phyloP scores from a whole-genome alignment of 2,329 filamentous ascomycete genomes.

The Scedosporium boydii region DNA sequence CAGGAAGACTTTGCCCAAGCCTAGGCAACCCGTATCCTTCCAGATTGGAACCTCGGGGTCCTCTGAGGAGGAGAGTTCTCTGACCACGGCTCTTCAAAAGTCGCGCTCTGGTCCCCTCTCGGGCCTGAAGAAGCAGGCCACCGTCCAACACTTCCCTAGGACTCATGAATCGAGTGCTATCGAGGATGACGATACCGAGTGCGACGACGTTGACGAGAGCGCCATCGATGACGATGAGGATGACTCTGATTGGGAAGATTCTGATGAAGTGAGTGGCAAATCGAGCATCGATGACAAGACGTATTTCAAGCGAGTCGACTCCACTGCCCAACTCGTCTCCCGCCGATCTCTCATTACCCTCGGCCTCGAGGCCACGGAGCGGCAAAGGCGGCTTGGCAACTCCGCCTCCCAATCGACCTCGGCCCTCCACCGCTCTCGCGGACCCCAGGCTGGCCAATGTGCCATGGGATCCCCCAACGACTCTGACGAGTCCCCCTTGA shows the following conservation, averaged over 20 bases:
- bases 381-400: slow-evolving; percentile 59
- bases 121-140: slow-evolving; percentile 64
- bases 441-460: slow-evolving; percentile 26
- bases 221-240: slow-evolving; percentile 69
- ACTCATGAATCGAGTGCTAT: slow-evolving; percentile 36
- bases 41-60: slow-evolving; percentile 44
- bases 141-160: slow-evolving; percentile 26
- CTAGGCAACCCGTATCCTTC: slow-evolving; percentile 31
- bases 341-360: slow-evolving; percentile 82
- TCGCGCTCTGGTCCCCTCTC: slow-evolving; percentile 35
- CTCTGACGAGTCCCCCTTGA: slow-evolving; percentile 52
- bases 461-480: slow-evolving; percentile 42
- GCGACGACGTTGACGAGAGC: slow-evolving; percentile 69
- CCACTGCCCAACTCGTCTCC: slow-evolving; percentile 73
- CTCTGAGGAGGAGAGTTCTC: slow-evolving; percentile 73
- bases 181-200: slow-evolving; percentile 48
- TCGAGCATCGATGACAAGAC: slow-evolving; percentile 73
- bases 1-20: background rate
- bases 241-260: slow-evolving; percentile 52
- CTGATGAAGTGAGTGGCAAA: slow-evolving; percentile 70
- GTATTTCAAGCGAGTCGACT: slow-evolving; percentile 86
- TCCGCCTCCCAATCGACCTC: slow-evolving; percentile 58
- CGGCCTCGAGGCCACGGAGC: slow-evolving; percentile 71
- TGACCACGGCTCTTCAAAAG: slow-evolving; percentile 34
- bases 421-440: slow-evolving; percentile 55